Evolutionary conservation across 1,284 basidiomycete species (phyloP).

Genomic region (Leccinum brunneo-olivaceum): DNA sequence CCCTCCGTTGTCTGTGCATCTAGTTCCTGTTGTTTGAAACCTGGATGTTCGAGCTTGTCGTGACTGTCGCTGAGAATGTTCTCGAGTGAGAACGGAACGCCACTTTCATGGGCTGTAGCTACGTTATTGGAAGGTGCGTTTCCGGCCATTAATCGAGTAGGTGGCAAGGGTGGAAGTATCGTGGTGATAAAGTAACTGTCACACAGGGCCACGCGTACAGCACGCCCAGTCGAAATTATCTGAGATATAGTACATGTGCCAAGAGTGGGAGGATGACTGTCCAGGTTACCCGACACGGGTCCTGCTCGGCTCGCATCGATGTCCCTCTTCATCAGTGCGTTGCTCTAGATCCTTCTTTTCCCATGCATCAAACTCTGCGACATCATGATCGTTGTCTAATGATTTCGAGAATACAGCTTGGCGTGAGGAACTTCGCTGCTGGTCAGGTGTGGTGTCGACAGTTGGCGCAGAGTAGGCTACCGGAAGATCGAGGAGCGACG

Average conservation of each 20-base stretch:
- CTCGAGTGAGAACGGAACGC: slow-evolving; percentile 47
- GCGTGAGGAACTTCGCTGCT: slow-evolving; percentile 13
- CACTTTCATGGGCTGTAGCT: slow-evolving; percentile 5
- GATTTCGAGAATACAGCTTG: slow-evolving; percentile 4
- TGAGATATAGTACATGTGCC: slow-evolving; percentile 17
- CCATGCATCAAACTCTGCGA: slow-evolving; percentile 36
- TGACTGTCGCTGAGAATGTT: slow-evolving; percentile 59
- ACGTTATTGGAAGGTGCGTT: slow-evolving; percentile 15
- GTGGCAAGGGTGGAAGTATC: slow-evolving; percentile 1
- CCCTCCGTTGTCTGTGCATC: slow-evolving; percentile 34
- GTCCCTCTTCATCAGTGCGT: slow-evolving; percentile 34
- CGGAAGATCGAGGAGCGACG: slow-evolving; percentile 37
- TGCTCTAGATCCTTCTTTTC: slow-evolving; percentile 56
- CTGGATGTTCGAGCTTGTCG: slow-evolving; percentile 51
- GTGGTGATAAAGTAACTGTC: slow-evolving; percentile 14
- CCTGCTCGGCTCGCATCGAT: slow-evolving; percentile 35
- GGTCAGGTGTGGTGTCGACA: slow-evolving; percentile 27
- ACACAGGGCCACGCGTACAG: slow-evolving; percentile 24
- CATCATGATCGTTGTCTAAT: slow-evolving; percentile 22
- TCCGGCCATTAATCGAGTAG: slow-evolving; percentile 19
- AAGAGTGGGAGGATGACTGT: background rate
- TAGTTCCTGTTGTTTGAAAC: slow-evolving; percentile 30
- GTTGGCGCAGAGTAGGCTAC: slow-evolving; percentile 25
- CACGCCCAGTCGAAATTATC: too few species aligned
- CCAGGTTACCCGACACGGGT: slow-evolving; percentile 19